Evolutionary conservation across 2,329 filamentous ascomycete genomes (phyloP).

Genomic region (Ophiocordyceps camponoti-leonardi): DNA sequence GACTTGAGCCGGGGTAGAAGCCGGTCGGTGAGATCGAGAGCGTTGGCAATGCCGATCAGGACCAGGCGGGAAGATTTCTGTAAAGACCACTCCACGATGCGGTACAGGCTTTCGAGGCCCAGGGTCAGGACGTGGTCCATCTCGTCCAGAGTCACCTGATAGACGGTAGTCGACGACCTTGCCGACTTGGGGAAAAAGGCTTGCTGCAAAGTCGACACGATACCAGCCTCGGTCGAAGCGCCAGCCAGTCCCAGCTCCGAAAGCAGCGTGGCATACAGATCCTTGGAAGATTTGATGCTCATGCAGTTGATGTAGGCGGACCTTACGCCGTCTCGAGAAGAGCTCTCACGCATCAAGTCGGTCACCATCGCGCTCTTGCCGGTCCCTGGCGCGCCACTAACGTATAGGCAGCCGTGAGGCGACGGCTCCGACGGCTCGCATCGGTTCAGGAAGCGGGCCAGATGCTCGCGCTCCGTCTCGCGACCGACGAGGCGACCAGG

Average conservation of each 20-base stretch:
- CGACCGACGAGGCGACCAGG: constrained; percentile 64
- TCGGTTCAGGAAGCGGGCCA: constrained; percentile 51
- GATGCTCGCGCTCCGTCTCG: constrained; percentile 47
- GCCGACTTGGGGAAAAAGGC: constrained; percentile 52
- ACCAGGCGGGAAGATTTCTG: constrained; percentile 63
- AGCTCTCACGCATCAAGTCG: constrained; percentile 51
- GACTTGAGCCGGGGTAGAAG: constrained; percentile 88
- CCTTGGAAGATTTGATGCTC: constrained; percentile 77
- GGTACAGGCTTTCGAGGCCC: constrained; percentile 78
- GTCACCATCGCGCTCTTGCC: constrained; percentile 91
- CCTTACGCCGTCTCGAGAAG: constrained; percentile 35
- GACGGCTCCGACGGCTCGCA: constrained; percentile 39
- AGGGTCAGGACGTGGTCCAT: constrained; percentile 86
- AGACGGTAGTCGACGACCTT: constrained; percentile 31
- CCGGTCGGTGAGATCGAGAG: constrained; percentile 84
- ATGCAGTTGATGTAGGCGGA: constrained; percentile 88
- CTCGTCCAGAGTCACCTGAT: constrained; percentile 82
- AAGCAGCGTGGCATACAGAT: constrained; percentile 67
- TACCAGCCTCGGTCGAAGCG: constrained; percentile 46
- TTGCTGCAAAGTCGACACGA: constrained; percentile 48
- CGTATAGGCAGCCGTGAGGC: constrained; percentile 71
- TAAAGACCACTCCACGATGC: constrained; percentile 92
- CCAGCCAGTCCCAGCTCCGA: constrained; percentile 46
- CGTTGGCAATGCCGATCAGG: constrained; percentile 88
- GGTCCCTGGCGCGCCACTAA: constrained; percentile 89